Evolutionary conservation across 352 stramenopile species (phyloP).

Genomic region (Phytophthora chlamydospora): DNA sequence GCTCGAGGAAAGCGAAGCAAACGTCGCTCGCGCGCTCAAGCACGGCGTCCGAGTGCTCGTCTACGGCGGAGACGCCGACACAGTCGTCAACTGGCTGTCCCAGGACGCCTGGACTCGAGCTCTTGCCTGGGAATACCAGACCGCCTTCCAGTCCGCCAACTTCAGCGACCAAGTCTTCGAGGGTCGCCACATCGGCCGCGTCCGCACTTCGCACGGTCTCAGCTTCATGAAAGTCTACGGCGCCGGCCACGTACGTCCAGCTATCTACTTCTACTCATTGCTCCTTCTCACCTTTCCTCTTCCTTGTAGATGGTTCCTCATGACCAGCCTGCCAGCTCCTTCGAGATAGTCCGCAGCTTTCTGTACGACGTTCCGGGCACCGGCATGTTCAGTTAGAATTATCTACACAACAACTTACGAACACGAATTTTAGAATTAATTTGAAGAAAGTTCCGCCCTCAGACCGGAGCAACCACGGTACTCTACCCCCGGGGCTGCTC

Average conservation of each 20-base stretch:
- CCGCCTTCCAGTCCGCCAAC: slow-evolving; percentile 32
- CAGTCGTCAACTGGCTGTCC: slow-evolving; percentile 72
- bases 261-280: not conserved
- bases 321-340: slow-evolving; percentile 60
- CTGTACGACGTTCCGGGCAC: slow-evolving; percentile 25
- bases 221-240: slow-evolving; percentile 74
- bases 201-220: slow-evolving; percentile 55
- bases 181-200: slow-evolving; percentile 35
- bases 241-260: slow-evolving; percentile 69
- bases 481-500: slow-evolving; percentile 28
- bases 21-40: slow-evolving; percentile 56
- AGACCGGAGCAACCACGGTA: not conserved
- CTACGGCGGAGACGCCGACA: slow-evolving; percentile 74
- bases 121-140: slow-evolving; percentile 50
- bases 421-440: slow-evolving; percentile 41
- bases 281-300: slow-evolving; percentile 1
- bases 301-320: slow-evolving; percentile 74
- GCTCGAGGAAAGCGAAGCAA: slow-evolving; percentile 60
- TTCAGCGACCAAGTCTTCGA: slow-evolving; percentile 31
- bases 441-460: slow-evolving; percentile 15
- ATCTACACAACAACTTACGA: slow-evolving; percentile 10
- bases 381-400: slow-evolving; percentile 47
- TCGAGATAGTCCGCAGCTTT: slow-evolving; percentile 61
- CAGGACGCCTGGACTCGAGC: slow-evolving; percentile 69
- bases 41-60: slow-evolving; percentile 72